phyloP scores from a whole-genome alignment of 2,329 filamentous ascomycete genomes.

The Fusarium bactridioides region DNA sequence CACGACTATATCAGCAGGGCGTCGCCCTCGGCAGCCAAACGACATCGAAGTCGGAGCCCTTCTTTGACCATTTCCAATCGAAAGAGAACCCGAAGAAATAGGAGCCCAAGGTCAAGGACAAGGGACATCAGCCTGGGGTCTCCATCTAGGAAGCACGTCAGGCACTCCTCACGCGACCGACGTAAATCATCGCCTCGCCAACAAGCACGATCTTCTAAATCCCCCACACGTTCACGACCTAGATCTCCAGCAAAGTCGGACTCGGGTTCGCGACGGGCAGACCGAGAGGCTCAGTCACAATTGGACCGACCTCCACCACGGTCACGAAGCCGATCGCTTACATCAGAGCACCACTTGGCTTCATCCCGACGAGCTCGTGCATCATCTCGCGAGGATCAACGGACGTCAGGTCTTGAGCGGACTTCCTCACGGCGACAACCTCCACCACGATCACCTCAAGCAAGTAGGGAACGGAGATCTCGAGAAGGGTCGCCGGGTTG shows the following conservation, averaged over 20 bases:
- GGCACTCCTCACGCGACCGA: constrained; percentile 46
- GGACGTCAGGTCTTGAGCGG: constrained; percentile 33
- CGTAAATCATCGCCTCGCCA: constrained; percentile 45
- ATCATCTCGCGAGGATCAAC: constrained; percentile 37
- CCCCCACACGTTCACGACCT: constrained; percentile 40
- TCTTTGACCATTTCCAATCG: constrained; percentile 48
- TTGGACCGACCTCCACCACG: constrained; percentile 29
- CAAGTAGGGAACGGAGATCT: constrained; percentile 40
- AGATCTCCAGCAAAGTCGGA: constrained; percentile 41
- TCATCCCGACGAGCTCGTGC: constrained; percentile 32
- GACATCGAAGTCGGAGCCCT: constrained; percentile 53
- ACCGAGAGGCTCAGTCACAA: constrained; percentile 38
- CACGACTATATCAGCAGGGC: constrained; percentile 40
- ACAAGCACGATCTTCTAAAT: constrained; percentile 41
- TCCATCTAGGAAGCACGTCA: constrained; percentile 43
- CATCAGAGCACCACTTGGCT: constrained; percentile 29
- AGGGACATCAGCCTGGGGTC: constrained; percentile 52
- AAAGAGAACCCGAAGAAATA: constrained; percentile 51
- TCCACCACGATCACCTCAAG: constrained; percentile 41
- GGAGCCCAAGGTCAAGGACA: constrained; percentile 50
- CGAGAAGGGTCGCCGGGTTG: constrained; percentile 43
- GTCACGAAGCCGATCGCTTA: constrained; percentile 39
- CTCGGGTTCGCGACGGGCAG: constrained; percentile 34
- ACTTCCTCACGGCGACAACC: constrained; percentile 28
- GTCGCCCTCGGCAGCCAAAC: constrained; percentile 52